These are phyloP conservation scores for Penicillium sp. DNA, from an alignment of 2,329 filamentous ascomycete species.

Conservation along the genomic window DNA sequence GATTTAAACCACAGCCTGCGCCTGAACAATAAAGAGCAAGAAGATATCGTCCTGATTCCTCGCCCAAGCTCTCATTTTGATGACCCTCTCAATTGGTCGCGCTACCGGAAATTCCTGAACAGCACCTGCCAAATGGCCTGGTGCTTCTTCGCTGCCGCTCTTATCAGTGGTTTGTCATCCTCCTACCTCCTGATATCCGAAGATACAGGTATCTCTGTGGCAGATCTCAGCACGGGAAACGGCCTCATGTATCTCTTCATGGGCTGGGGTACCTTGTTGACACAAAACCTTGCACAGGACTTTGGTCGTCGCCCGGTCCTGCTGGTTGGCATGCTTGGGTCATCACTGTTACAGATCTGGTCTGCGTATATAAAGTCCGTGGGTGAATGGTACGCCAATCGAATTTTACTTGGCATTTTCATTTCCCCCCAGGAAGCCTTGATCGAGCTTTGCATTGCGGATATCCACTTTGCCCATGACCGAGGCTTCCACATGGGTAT, in stretches of 20 bases:
- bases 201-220: constrained; percentile 39
- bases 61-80: too few relatives aligned
- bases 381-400: constrained; percentile 42
- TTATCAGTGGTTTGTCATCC: too few relatives aligned
- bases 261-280: constrained; percentile 46
- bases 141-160: too few relatives aligned
- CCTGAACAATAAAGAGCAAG: too few relatives aligned
- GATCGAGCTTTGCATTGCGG: constrained; percentile 40
- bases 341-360: constrained; percentile 29
- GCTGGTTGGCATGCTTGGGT: constrained; percentile 24
- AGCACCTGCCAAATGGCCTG: too few relatives aligned
- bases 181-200: background rate
- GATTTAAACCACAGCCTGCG: background rate
- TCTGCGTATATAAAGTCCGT: constrained; percentile 38
- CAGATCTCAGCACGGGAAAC: constrained; percentile 43
- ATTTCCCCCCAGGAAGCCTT: constrained; percentile 44
- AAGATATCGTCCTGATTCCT: too few relatives aligned
- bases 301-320: constrained; percentile 43
- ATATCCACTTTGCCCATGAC: constrained; percentile 42
- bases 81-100: too few relatives aligned
- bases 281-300: constrained; percentile 46
- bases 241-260: constrained; percentile 47
- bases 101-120: background rate
- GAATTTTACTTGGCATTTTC: constrained; percentile 43
- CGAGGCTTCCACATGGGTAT: constrained; percentile 37